Evolutionary conservation across 306 rosid genomes (phyloP), one percentile per base, ranked within the genome.

Genomic region (Vicia sativa): DNA sequence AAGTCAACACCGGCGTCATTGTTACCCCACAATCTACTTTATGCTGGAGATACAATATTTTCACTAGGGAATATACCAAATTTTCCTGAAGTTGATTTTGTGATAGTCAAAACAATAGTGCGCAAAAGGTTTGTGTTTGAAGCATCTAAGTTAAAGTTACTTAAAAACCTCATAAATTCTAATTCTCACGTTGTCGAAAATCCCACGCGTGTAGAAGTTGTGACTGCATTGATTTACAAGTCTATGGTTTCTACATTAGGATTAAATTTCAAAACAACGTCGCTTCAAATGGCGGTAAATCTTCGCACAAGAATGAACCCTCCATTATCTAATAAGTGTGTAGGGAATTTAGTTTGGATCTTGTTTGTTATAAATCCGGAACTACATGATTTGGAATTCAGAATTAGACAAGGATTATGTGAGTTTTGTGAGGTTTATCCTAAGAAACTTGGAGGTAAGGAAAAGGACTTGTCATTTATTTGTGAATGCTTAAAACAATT

Each of bases 121-220:
- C 70, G 75, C 2, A 74, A 39, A 50, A 81, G 91, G 65, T 75
- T 83, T 16, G 83, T 87, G 11, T 79, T 87, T 9, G 56, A 65
- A 13, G 82, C 61, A 18, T 65, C 67, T 0, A 81, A 74, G 43
- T 65, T 86, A 2, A 38, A 69, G 11, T 65, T 70, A 5, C 83
- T 84, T 5, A 81, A 72, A 46, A 50, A 67, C 59, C 11, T 34
- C 26, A 73, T 78, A 3, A 53, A 77, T 5, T 60, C 63, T 1
- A 11, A 9, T 7, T 35, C 45, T 1, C 14, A 4, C 18, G 62
- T 5, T 15, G 85, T 82, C n/a, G 5, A 43, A 1, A 82, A 70
- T n/a, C 84, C 86, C 31, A 62, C 91, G 5, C 74, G 79, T 7
- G 79, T 76, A 0, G 66, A 86, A 37, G 78, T 82, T 23, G 83